phyloP scores from a whole-genome alignment of 176 grass and related monocot genomes.

The Carex scoparia region DNA sequence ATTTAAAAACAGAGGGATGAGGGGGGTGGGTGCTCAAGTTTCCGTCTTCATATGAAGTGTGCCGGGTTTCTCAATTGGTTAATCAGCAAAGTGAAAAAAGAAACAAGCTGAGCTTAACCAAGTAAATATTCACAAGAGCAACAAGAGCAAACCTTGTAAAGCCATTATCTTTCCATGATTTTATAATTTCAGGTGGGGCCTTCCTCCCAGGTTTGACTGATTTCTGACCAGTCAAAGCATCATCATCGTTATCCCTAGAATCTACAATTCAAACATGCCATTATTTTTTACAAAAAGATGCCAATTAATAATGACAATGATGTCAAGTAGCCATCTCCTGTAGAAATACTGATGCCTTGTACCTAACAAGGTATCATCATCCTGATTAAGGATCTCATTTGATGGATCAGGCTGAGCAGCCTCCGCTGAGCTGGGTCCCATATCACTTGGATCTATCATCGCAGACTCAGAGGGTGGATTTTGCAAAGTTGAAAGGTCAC shows the following conservation, averaged over 20 bases:
- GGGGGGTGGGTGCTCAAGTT: background rate
- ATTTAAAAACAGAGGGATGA: background rate
- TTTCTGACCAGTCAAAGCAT: constrained; percentile 32
- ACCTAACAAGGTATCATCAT: constrained; percentile 46
- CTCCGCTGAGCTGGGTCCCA: background rate
- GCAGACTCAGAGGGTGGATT: constrained; percentile 17
- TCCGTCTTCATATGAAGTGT: too few species aligned
- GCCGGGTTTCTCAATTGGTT: background rate
- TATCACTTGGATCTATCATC: constrained; percentile 24
- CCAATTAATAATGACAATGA: background rate
- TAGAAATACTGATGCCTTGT: background rate
- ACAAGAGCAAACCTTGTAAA: constrained; percentile 63
- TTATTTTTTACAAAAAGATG: background rate
- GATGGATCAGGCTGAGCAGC: constrained; percentile 22
- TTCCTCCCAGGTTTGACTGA: constrained; percentile 41
- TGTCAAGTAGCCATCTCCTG: background rate
- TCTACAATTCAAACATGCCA: constrained; percentile 34
- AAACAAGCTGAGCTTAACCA: background rate
- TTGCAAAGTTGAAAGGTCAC: constrained; percentile 42
- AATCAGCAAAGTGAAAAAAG: background rate
- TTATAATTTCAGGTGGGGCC: constrained; percentile 49
- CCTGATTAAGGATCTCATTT: constrained; percentile 38
- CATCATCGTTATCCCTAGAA: constrained; percentile 27
- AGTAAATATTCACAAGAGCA: background rate
- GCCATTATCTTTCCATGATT: constrained; percentile 81